Conservation (phyloP, 306 rosid genomes). For the Mimosa pudica region DNA sequence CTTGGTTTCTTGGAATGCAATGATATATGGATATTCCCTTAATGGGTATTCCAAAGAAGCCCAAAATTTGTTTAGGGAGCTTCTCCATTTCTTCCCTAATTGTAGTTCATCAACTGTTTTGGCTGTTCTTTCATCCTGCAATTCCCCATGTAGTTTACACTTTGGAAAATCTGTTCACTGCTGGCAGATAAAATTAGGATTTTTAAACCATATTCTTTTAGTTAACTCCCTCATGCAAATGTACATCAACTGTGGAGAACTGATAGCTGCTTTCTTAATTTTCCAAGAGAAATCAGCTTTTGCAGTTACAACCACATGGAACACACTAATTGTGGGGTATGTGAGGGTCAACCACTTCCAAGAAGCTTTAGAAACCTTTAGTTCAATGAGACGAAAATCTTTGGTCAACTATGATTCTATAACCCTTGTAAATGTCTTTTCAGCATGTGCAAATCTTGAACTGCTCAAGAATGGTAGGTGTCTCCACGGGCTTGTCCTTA, state of each 20-base stretch:
- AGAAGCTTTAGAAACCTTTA: conserved; percentile 48
- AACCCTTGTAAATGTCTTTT: conserved; percentile 51
- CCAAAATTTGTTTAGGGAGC: conserved; percentile 47
- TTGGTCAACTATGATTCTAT: conserved; percentile 48
- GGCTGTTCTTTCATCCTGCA: conserved; percentile 55
- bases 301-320: conserved; percentile 52
- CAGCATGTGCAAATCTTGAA: conserved; percentile 59
- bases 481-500: conserved; percentile 50
- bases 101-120: conserved; percentile 50
- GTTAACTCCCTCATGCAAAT: conserved; percentile 53
- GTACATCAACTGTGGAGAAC: conserved; percentile 57
- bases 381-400: conserved; percentile 44
- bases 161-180: conserved; percentile 62
- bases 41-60: conserved; percentile 50
- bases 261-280: conserved; percentile 45
- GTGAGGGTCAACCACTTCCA: conserved; percentile 36
- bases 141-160: conserved; percentile 37
- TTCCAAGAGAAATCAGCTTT: conserved; percentile 43
- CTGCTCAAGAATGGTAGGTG: conserved; percentile 46
- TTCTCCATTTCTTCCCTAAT: conserved; percentile 30
- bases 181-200: conserved; percentile 63
- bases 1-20: conserved; percentile 61
- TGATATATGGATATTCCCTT: conserved; percentile 65
- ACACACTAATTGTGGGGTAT: conserved; percentile 57
- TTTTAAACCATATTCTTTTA: conserved; percentile 45